Evolutionary conservation across 306 rosid genomes (phyloP).

Genomic region (Psophocarpus tetragonolobus): DNA sequence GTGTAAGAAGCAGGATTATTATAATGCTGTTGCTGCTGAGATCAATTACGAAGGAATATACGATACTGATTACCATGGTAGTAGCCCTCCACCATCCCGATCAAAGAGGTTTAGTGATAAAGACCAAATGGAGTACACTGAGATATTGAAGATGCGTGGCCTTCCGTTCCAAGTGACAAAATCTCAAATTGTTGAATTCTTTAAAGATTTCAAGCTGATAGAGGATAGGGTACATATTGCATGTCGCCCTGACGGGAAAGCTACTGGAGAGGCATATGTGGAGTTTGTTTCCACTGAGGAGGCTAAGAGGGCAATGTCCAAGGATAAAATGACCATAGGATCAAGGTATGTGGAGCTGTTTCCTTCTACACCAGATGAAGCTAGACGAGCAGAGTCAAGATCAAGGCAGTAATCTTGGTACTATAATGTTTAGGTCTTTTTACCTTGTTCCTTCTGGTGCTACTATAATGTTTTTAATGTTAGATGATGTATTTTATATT

Average conservation of each 20-base stretch:
- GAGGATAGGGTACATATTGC: conserved; percentile 86
- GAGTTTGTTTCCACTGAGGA: conserved; percentile 87
- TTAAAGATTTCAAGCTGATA: conserved; percentile 69
- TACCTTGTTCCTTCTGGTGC: conserved; percentile 24
- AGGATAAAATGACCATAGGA: conserved; percentile 97
- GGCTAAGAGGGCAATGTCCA: conserved; percentile 92
- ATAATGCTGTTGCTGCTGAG: conserved; percentile 89
- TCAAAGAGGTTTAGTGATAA: conserved; percentile 84
- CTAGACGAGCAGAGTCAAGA: conserved; percentile 93
- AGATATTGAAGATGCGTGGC: conserved; percentile 97
- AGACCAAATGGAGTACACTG: conserved; percentile 93
- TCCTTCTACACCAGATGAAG: conserved; percentile 97
- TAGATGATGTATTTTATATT: conserved; percentile 31
- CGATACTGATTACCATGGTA: conserved; percentile 80
- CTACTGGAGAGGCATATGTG: conserved; percentile 96
- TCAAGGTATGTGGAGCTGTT: conserved; percentile 98
- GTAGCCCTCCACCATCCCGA: conserved; percentile 92
- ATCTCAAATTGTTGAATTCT: conserved; percentile 75
- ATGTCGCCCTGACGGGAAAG: conserved; percentile 96
- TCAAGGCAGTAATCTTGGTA: conserved; percentile 73
- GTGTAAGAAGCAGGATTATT: conserved; percentile 96
- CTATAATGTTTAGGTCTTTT: conserved; percentile 36
- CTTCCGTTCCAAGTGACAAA: conserved; percentile 75
- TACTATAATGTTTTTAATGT: conserved; percentile 21
- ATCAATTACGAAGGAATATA: conserved; percentile 82